These are phyloP conservation scores for Plasmodium vivax DNA, from an alignment of 169 alveolate genomes.

Conservation along the genomic window DNA sequence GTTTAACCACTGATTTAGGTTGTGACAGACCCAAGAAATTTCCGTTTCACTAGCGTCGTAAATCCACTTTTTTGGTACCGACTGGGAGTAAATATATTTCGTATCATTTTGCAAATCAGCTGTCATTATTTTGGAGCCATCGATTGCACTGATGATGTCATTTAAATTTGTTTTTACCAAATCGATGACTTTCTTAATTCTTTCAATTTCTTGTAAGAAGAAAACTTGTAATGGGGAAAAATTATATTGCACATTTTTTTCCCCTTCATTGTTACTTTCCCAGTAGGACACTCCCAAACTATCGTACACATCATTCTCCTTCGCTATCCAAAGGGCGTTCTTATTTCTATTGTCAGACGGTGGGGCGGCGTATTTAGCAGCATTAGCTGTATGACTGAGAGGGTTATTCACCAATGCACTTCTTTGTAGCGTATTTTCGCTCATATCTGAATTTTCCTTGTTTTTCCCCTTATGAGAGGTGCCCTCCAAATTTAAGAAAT, in stretches of 20 bases:
- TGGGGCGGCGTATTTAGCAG: conserved; percentile 86
- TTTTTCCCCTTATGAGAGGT: conserved; percentile 35
- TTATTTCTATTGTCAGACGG: conserved; percentile 73
- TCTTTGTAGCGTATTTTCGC: conserved; percentile 40
- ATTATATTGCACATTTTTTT: conserved; percentile 59
- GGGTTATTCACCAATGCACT: conserved; percentile 88
- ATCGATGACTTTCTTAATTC: conserved; percentile 94
- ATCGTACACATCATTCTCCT: conserved; percentile 38
- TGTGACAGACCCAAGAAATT: conserved; percentile 96
- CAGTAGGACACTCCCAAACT: conserved; percentile 43
- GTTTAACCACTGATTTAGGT: conserved; percentile 95
- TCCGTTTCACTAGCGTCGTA: conserved; percentile 97
- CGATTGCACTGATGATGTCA: conserved; percentile 94
- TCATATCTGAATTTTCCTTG: conserved; percentile 27
- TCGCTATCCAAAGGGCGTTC: not conserved
- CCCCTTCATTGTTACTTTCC: conserved; percentile 69
- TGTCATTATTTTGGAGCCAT: conserved; percentile 95
- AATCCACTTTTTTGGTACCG: conserved; percentile 94
- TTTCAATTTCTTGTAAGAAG: conserved; percentile 95
- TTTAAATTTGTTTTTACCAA: conserved; percentile 91
- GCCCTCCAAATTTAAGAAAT: conserved; percentile 36
- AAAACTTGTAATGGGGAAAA: conserved; percentile 95
- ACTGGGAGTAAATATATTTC: conserved; percentile 89
- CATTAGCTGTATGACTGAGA: conserved; percentile 91
- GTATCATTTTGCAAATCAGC: conserved; percentile 93